These are phyloP conservation scores for Cylindrotheca closterium DNA, from an alignment of 108 stramenopile genomes.

Conservation along the genomic window DNA sequence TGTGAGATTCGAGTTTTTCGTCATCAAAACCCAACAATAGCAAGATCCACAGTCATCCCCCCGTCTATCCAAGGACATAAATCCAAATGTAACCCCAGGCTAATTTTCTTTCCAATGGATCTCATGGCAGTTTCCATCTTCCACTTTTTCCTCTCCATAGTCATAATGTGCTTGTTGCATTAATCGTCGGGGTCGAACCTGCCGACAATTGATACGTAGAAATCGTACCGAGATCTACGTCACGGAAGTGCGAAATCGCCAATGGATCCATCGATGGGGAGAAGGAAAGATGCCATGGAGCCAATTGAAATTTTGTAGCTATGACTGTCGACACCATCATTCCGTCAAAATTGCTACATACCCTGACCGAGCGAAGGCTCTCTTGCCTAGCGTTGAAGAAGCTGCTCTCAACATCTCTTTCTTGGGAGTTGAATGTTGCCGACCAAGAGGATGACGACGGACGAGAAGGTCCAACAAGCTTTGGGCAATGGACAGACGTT, in stretches of 20 bases:
- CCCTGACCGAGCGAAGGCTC: conserved; percentile 31
- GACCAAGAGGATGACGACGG: conserved; percentile 6
- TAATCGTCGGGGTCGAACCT: background rate
- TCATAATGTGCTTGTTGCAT: background rate
- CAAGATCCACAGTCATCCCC: no score
- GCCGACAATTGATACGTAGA: background rate
- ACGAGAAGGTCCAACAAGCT: background rate
- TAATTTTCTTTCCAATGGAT: no score
- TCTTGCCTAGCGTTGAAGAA: conserved; percentile 52
- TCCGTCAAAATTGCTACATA: no score
- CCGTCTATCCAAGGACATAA: no score
- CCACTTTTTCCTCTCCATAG: background rate
- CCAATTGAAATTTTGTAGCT: background rate
- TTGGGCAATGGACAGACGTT: background rate
- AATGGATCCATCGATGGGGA: background rate
- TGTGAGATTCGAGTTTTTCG: no score
- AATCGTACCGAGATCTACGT: background rate
- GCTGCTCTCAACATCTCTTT: conserved; percentile 68
- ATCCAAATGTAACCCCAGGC: no score
- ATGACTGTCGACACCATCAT: background rate
- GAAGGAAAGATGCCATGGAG: no score
- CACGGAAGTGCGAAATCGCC: background rate
- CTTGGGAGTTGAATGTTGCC: no score
- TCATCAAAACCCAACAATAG: no score
- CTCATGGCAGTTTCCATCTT: no score